phyloP scores from a whole-genome alignment of 1,284 basidiomycete species.

The Porogramme epimiltina region DNA sequence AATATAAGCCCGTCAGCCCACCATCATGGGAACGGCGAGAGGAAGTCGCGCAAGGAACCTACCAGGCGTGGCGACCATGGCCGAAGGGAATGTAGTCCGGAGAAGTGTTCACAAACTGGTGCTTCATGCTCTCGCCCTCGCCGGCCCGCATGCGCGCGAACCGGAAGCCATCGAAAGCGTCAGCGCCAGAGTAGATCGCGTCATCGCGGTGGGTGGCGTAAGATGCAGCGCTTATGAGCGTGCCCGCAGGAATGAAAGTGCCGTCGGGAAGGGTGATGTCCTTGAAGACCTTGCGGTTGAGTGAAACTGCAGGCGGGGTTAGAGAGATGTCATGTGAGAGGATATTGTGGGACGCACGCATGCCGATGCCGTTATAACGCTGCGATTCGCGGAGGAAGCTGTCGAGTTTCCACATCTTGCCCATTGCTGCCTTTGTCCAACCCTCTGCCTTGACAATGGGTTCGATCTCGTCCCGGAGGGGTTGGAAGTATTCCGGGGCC shows the following conservation, averaged over 20 bases:
- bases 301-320: slow-evolving; percentile 6
- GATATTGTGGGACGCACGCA: slow-evolving; percentile 16
- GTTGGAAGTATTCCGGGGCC: slow-evolving; percentile 40
- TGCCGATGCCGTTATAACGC: slow-evolving; percentile 35
- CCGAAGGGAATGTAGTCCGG: slow-evolving; percentile 29
- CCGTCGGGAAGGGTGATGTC: slow-evolving; percentile 42
- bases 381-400: slow-evolving; percentile 53
- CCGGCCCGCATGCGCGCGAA: slow-evolving; percentile 42
- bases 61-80: slow-evolving; percentile 14
- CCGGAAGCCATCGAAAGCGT: slow-evolving; percentile 44
- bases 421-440: slow-evolving; percentile 46
- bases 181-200: slow-evolving; percentile 38
- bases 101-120: slow-evolving; percentile 27
- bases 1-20: not conserved
- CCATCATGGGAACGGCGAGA: not conserved
- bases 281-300: slow-evolving; percentile 30
- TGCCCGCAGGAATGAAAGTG: slow-evolving; percentile 43
- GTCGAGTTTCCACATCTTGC: slow-evolving; percentile 49
- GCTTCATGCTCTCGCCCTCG: slow-evolving; percentile 20
- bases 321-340: not conserved
- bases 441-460: slow-evolving; percentile 33
- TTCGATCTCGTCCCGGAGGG: slow-evolving; percentile 48
- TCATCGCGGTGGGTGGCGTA: slow-evolving; percentile 42
- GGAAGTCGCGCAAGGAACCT: not conserved
- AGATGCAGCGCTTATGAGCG: slow-evolving; percentile 40